Conservation (phyloP, 495 filamentous ascomycete genomes). For the Pyronema domesticum region DNA sequence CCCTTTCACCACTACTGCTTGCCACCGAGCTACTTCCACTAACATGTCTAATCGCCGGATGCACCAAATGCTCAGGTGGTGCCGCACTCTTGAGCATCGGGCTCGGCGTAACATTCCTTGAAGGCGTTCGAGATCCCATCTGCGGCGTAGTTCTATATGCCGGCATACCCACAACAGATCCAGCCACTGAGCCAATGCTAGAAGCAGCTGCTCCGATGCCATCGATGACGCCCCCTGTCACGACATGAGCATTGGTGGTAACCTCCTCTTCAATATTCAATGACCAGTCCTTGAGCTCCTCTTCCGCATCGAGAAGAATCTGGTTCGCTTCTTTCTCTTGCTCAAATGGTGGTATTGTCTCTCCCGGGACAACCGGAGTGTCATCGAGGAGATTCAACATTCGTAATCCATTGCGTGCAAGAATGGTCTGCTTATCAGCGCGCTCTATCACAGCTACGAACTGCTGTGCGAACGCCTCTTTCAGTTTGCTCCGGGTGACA, state of each 20-base stretch:
- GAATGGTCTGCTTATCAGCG: conserved; percentile 85
- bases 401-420: conserved; percentile 73
- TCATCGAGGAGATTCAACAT: conserved; percentile 83
- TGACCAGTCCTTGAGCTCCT: conserved; percentile 61
- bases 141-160: conserved; percentile 9
- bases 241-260: conserved; percentile 24
- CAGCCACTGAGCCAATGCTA: conserved; percentile 8
- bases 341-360: conserved; percentile 48
- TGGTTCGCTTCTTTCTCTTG: conserved; percentile 48
- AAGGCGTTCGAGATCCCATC: not conserved
- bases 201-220: conserved; percentile 7
- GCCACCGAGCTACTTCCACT: not conserved
- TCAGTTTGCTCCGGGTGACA: conserved; percentile 83
- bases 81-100: not conserved
- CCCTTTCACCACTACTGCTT: not conserved
- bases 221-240: conserved; percentile 11
- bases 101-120: not conserved
- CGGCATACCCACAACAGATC: conserved; percentile 13
- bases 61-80: not conserved
- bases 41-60: not conserved
- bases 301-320: conserved; percentile 84
- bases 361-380: conserved; percentile 73
- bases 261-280: conserved; percentile 31
- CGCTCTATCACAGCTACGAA: conserved; percentile 79
- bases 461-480: conserved; percentile 78